These are phyloP conservation scores for Amaranthus cruentus DNA, from an alignment of 148 eudicot species.

Conservation along the genomic window DNA sequence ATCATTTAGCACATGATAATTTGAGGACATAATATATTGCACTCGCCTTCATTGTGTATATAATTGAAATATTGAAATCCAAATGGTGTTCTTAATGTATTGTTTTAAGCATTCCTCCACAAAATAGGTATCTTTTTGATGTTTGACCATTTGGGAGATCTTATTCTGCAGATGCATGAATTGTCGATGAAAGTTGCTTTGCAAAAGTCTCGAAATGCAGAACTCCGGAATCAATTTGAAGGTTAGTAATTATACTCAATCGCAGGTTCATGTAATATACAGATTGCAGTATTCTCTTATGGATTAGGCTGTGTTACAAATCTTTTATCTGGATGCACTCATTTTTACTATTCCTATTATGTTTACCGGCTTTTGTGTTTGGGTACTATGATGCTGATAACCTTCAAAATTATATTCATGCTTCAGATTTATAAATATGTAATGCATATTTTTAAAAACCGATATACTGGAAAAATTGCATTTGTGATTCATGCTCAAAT, in stretches of 20 bases:
- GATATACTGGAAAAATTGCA: too few species aligned
- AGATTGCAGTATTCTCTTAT: not conserved
- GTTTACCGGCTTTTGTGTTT: not conserved
- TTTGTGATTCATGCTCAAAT: too few species aligned
- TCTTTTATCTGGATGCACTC: not conserved
- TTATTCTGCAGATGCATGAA: constrained; percentile 69
- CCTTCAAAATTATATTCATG: too few species aligned
- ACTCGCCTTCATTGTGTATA: not conserved
- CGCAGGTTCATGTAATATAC: not conserved
- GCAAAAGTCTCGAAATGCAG: constrained; percentile 82
- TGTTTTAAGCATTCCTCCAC: not conserved
- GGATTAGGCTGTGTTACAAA: not conserved
- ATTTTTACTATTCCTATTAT: not conserved
- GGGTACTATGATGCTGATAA: too few species aligned
- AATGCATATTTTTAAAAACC: too few species aligned
- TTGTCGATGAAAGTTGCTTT: constrained; percentile 82
- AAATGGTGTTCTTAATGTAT: not conserved
- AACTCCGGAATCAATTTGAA: constrained; percentile 82
- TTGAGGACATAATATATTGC: not conserved
- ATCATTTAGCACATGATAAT: not conserved
- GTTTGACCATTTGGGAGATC: not conserved
- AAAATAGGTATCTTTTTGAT: not conserved
- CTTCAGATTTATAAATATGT: too few species aligned
- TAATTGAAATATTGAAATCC: not conserved
- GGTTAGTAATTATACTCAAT: constrained; percentile 41